Evolutionary conservation across 2,329 filamentous ascomycete species (phyloP).

Genomic region (Fusarium irregulare): DNA sequence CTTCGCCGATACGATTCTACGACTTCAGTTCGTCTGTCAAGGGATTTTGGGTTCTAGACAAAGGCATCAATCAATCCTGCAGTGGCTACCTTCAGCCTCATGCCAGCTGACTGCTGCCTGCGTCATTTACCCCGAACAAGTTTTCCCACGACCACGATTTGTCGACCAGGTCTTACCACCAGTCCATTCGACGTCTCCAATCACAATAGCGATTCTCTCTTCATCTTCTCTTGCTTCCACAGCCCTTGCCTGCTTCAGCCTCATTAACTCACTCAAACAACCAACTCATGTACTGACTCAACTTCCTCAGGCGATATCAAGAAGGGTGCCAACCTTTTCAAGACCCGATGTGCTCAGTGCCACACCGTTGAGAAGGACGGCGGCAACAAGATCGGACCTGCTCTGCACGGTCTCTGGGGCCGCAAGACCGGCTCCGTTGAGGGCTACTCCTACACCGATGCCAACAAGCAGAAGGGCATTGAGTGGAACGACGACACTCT

Average conservation of each 20-base stretch:
- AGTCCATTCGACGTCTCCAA: slow-evolving; percentile 11
- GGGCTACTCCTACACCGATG: slow-evolving; percentile 97
- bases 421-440: slow-evolving; percentile 92
- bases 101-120: slow-evolving; percentile 41
- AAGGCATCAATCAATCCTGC: neutral
- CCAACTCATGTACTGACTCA: slow-evolving; percentile 45
- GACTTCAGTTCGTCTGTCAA: slow-evolving; percentile 7
- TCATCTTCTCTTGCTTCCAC: neutral
- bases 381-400: slow-evolving; percentile 98
- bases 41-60: neutral
- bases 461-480: slow-evolving; percentile 98
- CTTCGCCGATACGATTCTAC: slow-evolving; percentile 11
- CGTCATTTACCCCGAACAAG: slow-evolving; percentile 50
- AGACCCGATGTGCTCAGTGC: slow-evolving; percentile 98
- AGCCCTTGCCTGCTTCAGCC: neutral
- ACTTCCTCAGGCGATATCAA: slow-evolving; percentile 82
- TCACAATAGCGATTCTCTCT: slow-evolving; percentile 1
- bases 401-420: slow-evolving; percentile 96
- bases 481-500: slow-evolving; percentile 88
- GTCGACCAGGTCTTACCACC: slow-evolving; percentile 27
- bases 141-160: slow-evolving; percentile 27
- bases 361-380: slow-evolving; percentile 92
- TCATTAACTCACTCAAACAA: neutral
- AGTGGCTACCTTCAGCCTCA: slow-evolving; percentile 4
- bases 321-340: slow-evolving; percentile 99